Evolutionary conservation across 179 eudicot genomes (phyloP), one percentile per base, ranked within the genome.

Genomic region (Spergularia azorica): DNA sequence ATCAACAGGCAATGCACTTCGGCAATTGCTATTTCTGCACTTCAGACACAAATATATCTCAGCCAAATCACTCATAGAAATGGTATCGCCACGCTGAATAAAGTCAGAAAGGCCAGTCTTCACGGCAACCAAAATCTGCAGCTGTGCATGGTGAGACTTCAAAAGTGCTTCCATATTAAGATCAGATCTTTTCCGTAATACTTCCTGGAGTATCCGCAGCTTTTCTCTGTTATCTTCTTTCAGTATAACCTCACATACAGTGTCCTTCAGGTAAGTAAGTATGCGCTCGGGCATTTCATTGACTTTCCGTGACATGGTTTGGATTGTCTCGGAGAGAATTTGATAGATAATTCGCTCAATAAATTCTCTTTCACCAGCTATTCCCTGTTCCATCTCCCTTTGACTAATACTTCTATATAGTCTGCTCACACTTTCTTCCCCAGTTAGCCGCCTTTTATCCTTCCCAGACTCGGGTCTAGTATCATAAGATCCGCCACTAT

Each of bases 1-100:
- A 85, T 95, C 99, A 41, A 90, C 97, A 64, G 99, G 98, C 71
- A 95, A 79, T 60, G 81, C 83, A 84, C 83, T 88, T 75, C 88
- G 82, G 81, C 99, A 95, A 54, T 72, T 78, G 75, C 82, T 86
- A 73, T 95, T 95, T 83, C 89, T 89, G 80, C 99, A 95, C 84
- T 91, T 91, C 55, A 93, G 80, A 76, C 81, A 86, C 73, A 95
- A 81, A 77, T 79, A 95, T 69, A 91, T 89, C 87, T 95, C 96
- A 1, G 94, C 97, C 80, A 95, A 79, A 81, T 91, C 90, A 56
- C 91, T 86, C 20, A 86, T 75, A 15, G 91, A 81, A 66, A 86
- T 75, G 32, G 83, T 82, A 68, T 84, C 83, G 60, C 79, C 88
- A 57, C 77, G 80, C 74, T 78, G 85, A 75, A 95, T 82, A 63